A percentile compares a stretch with the other conserved stretches of the same genome.
Evolutionary conservation across 2,329 filamentous ascomycete species (phyloP).

Genomic region (Fusarium falciforme): DNA sequence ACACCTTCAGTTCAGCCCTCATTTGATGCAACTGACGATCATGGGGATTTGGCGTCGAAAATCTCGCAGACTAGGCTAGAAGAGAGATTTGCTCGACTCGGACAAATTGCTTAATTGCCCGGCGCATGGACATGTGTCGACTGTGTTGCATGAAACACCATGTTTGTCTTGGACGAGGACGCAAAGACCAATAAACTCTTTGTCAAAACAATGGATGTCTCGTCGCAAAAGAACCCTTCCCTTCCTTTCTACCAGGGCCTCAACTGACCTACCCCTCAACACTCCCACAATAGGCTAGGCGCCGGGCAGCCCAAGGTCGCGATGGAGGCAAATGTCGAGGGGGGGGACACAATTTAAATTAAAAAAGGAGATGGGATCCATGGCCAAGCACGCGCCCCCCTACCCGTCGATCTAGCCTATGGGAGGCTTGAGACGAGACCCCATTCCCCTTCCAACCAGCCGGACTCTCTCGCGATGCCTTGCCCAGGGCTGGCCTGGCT

Average conservation of each 20-base stretch:
- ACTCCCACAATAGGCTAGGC: constrained; percentile 29
- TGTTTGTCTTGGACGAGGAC: neutral
- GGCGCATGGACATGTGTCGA: neutral
- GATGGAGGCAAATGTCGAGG: constrained; percentile 30
- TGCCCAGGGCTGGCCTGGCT: neutral
- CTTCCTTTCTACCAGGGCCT: neutral
- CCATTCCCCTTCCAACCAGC: constrained; percentile 14
- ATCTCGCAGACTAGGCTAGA: neutral
- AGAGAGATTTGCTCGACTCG: neutral
- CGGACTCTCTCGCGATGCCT: constrained; percentile 1
- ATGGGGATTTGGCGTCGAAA: constrained; percentile 4
- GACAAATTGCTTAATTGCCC: neutral
- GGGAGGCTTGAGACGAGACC: constrained; percentile 24
- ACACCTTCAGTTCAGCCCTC: constrained; percentile 2
- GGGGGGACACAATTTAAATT: constrained; percentile 32
- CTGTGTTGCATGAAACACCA: neutral
- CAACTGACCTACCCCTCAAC: constrained; percentile 9
- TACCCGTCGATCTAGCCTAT: constrained; percentile 26
- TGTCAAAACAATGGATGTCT: constrained; percentile 6
- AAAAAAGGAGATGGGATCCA: constrained; percentile 27
- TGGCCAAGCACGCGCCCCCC: neutral
- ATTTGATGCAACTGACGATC: constrained; percentile 26
- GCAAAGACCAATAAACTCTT: constrained; percentile 1
- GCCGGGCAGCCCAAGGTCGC: constrained; percentile 19
- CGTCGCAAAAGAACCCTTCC: constrained; percentile 6